Base-by-base conservation (phyloP, 1,284 basidiomycete genomes). In the Ganoderma lucidum region DNA sequence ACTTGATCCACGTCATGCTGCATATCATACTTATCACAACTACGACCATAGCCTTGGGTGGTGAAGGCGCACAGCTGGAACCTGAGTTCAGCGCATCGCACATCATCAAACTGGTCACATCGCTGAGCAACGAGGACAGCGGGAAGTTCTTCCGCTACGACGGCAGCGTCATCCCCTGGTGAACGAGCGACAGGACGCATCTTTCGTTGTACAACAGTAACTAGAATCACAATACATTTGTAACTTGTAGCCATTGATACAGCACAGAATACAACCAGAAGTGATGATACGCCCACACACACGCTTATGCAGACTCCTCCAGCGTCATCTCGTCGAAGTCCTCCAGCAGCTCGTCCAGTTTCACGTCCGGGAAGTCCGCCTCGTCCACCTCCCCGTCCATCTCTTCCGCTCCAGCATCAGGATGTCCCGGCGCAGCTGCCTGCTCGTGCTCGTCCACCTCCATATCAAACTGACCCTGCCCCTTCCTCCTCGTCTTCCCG, bases 261-360 rank as follows among this genome's bases (percentile, higher is more conserved):
- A 65, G 42, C 55, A 51, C 44, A 28, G 35, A 60, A 39, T 35
- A 42, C 23, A 41, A 28, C 37, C 37, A 42, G 39, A 6, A 30
- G 45, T n/a, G 58, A 60, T 48, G 44, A 51, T 68, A 66, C 67
- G 66, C 15, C 53, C 42, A 28, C 37, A 42, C 30, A 44, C 23
- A 28, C 39, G 32, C 41, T 77, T 66, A 67, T 64, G 58, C 61
- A 6, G 61, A 60, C 32, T 84, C 83, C 28, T 81, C 86, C 32
- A 93, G 80, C 12, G 90, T 92, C 91, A 93, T 87, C 80, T 92
- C 92, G 76, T 98, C 96, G 78, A 99, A 95, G 79, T 95, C 92
- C 73, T 98, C 96, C 75, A 99, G 81, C 72, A 99, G 81, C 82
- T 99, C 97, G 76, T 97, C 91, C 76, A 98, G 80, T 68, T 89